Evolutionary conservation across 2,329 filamentous ascomycete species (phyloP).

Genomic region (Penicillium sp.): DNA sequence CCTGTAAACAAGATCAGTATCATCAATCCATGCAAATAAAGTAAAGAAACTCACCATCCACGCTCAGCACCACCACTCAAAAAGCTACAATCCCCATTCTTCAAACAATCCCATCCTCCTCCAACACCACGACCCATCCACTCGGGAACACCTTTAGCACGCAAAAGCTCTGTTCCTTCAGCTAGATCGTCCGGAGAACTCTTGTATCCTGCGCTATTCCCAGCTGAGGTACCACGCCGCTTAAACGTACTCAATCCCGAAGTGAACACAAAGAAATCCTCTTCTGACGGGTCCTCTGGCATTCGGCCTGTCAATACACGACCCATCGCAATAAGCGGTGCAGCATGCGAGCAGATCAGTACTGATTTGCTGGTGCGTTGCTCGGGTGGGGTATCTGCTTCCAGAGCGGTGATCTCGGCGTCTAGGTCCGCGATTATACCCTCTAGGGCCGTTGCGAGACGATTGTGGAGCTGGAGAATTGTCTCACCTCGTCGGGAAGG

Average conservation of each 20-base stretch:
- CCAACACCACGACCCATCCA: conserved; percentile 65
- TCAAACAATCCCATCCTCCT: conserved; percentile 77
- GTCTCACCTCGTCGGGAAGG: conserved; percentile 77
- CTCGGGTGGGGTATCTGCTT: conserved; percentile 52
- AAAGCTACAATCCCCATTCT: conserved; percentile 85
- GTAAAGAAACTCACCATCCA: conserved; percentile 68
- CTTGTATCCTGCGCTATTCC: neutral
- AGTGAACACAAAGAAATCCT: conserved; percentile 85
- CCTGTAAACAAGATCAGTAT: conserved; percentile 26
- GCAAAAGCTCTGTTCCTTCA: conserved; percentile 30
- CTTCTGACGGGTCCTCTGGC: conserved; percentile 68
- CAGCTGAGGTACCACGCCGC: conserved; percentile 38
- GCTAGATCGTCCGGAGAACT: conserved; percentile 16
- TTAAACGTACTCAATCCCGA: conserved; percentile 74
- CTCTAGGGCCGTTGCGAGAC: conserved; percentile 69
- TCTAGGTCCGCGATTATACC: conserved; percentile 74
- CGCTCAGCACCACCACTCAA: conserved; percentile 77
- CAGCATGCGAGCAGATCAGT: conserved; percentile 86
- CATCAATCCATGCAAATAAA: conserved; percentile 21
- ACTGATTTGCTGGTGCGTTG: conserved; percentile 60
- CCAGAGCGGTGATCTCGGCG: conserved; percentile 44
- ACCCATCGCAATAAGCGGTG: conserved; percentile 82
- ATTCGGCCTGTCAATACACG: conserved; percentile 76
- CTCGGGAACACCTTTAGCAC: conserved; percentile 30
- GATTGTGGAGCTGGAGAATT: conserved; percentile 75